A percentile compares a stretch with the other conserved stretches of the same genome.
Conservation (phyloP, 177 flowering plant genomes). For the Vitis hybrid region DNA sequence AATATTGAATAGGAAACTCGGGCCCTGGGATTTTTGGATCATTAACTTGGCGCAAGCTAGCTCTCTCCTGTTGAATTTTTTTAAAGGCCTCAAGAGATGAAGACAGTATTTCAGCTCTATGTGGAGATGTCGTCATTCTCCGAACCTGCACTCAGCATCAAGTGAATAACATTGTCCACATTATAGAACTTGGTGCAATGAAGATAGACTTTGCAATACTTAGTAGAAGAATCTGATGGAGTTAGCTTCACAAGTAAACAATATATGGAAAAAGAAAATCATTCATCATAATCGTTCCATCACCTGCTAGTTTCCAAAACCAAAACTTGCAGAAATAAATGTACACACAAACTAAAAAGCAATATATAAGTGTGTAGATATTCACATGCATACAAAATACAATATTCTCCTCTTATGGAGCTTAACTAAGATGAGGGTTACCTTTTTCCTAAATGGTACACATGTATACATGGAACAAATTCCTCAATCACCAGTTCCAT, state of each 20-base stretch:
- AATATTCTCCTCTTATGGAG: too few species aligned
- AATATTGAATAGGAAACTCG: slow-evolving; percentile 22
- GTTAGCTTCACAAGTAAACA: not conserved
- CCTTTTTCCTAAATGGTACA: too few species aligned
- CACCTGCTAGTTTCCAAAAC: not conserved
- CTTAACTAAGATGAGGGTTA: too few species aligned
- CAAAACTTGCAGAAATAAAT: not conserved
- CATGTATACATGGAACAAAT: too few species aligned
- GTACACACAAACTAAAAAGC: too few species aligned
- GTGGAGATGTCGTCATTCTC: slow-evolving; percentile 92
- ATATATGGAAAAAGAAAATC: not conserved
- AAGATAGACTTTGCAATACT: not conserved
- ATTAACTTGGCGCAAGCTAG: slow-evolving; percentile 27
- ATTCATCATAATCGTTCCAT: not conserved
- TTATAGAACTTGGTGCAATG: not conserved
- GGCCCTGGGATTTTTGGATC: slow-evolving; percentile 20
- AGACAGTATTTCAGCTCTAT: slow-evolving; percentile 85
- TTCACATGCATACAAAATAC: too few species aligned
- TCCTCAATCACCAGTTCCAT: too few species aligned
- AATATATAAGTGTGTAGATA: too few species aligned
- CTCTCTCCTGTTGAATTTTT: slow-evolving; percentile 86
- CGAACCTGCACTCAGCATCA: slow-evolving; percentile 62
- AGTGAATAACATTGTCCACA: slow-evolving; percentile 9
- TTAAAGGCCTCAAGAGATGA: slow-evolving; percentile 94
- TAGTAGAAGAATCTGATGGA: not conserved